Evolutionary conservation across 192 early-diverging fungal genomes (phyloP), one percentile per base, ranked within the genome.

Genomic region (Coemansia sp.): DNA sequence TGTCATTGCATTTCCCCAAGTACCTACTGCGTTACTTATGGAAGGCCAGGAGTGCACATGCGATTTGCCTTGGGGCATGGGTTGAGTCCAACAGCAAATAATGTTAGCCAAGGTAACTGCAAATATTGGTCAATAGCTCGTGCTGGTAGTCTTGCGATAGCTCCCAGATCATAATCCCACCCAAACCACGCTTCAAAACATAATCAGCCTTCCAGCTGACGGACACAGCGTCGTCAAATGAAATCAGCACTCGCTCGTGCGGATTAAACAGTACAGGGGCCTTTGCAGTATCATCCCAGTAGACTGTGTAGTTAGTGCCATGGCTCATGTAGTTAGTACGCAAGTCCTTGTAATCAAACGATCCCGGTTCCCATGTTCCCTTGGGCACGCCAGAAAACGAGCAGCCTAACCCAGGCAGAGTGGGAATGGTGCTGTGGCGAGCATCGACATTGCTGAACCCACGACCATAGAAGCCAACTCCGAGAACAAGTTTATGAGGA

Each of bases 391-490:
- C 94, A 19, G 68, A 60, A 55, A 88, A 93, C 24, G 74, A 54
- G 27, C 83, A 72, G 3, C 85, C 86, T 18, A 89, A 73, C 2
- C 90, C 90, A 7, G 71, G 73, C 3, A 71, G 68, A 22, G 34
- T 34, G 22, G 47, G 28, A 9, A 22, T 69, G 23, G 86, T 80
- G n/a, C 72, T 62, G 8, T 65, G 67, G n/a, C 70, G 41, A 18
- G 82, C 82, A 58, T 83, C 71, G 7, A 94, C 94, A 59, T 92
- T 92, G 60, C 85, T 83, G 77, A 99, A 99, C 4, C 87, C 92
- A n/a, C 97, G 86, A 3, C 93, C 94, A 78, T 97, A 99, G 64
- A 94, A 85, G 23, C 92, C 92, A 47, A 92, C 87, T 14, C 97
- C 97, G 54, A 98, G 83, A 1, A 95, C 89, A 26, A 99, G 65